Base-by-base conservation (phyloP, 495 filamentous ascomycete genomes). In the Filosporella fistucella region DNA sequence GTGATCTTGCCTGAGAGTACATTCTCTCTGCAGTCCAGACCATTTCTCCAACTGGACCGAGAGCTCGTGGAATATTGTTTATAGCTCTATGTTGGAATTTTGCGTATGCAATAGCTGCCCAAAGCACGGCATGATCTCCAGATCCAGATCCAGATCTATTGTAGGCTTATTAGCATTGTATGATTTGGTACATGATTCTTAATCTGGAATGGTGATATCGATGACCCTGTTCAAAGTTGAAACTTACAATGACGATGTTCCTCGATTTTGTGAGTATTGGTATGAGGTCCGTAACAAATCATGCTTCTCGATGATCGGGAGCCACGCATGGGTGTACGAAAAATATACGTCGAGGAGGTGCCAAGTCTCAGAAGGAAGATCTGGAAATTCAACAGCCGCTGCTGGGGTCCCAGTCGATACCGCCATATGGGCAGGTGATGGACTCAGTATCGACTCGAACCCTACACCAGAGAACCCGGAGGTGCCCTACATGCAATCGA, bases 341-440 rank as follows among this genome's bases (percentile, higher is more conserved):
- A 88, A 88, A 56, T 86, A 88, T 6, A 82, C 69, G 56, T 89
- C 83, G 18, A 89, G 64, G 2, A 88, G 63, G 23, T 76, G 74
- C 55, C 82, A 84, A 5, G 80, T 73, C 43, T 84, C 77, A 17
- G 71, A 59, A 11, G 84, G 85, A 4, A 56, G 45, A 17, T 52
- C 52, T 22, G 55, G 55, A 11, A 66, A 59, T 2, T 49, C 56
- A 24, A 62, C 56, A 1, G 59, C 48, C 17, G 61, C 60, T 2
- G 66, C 26, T 11, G 65, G 63, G 10, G 57, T 62, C 9, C 59
- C 59, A 33, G 57, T 62, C 21, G 47, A 42, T 42, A 60, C 56
- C 18, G 57, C 61, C 16, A 67, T 59, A 37, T 69, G 65, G 32
- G 62, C 65, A 8, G 64, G 66, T 61, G 69, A 69, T 45, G 67